Conservation (phyloP, 176 grass and related monocot genomes). For the Carex cristatella region DNA sequence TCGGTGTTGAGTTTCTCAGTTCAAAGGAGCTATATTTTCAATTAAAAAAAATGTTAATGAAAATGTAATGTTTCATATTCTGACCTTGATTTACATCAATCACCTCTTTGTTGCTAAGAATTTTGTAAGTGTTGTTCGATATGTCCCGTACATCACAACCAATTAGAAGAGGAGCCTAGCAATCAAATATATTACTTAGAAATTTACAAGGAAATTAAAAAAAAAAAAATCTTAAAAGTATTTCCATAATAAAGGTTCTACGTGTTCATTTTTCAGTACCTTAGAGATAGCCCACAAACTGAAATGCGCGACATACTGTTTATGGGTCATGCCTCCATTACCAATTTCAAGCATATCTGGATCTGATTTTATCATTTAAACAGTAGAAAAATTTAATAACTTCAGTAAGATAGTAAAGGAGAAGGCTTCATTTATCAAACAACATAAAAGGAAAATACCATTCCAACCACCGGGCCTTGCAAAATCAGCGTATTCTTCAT, state of each 20-base stretch:
- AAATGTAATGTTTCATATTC: not conserved
- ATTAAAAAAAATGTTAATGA: not conserved
- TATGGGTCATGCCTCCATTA: slow-evolving; percentile 71
- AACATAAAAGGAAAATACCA: slow-evolving; percentile 22
- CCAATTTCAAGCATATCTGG: slow-evolving; percentile 95
- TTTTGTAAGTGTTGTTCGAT: slow-evolving; percentile 55
- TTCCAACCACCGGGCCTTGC: slow-evolving; percentile 88
- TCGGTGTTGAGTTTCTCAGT: not conserved
- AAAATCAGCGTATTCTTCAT: slow-evolving; percentile 83
- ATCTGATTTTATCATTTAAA: slow-evolving; percentile 31
- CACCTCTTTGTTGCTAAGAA: slow-evolving; percentile 81
- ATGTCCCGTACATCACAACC: slow-evolving; percentile 79
- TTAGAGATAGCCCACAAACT: slow-evolving; percentile 89
- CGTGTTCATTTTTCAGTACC: slow-evolving; percentile 29
- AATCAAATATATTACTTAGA: not conserved
- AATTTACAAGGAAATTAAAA: not conserved
- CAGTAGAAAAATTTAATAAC: not conserved
- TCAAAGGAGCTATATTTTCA: not conserved
- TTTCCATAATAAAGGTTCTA: not conserved
- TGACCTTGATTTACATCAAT: slow-evolving; percentile 91
- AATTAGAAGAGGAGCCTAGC: slow-evolving; percentile 78
- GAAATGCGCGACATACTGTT: slow-evolving; percentile 83
- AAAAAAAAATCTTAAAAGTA: not conserved
- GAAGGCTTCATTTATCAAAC: not conserved
- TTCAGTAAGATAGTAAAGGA: not conserved